A percentile compares a stretch with the other conserved stretches of the same genome.
These are phyloP conservation scores for Termitomyces sp. DNA, from an alignment of 768 basidiomycete species.

Conservation along the genomic window DNA sequence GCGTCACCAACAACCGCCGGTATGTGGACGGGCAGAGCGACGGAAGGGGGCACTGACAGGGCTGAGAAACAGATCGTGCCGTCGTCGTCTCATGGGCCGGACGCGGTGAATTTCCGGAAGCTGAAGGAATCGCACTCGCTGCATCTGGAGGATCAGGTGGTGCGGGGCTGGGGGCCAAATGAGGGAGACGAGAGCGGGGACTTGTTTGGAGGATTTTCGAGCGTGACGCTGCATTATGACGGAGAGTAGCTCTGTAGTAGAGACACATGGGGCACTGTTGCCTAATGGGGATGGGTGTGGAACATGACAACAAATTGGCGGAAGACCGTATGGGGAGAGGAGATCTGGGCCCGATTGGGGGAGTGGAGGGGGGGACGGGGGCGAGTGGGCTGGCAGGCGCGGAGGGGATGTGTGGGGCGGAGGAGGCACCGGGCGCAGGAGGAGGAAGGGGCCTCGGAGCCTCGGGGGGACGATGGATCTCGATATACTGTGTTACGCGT, in stretches of 20 bases:
- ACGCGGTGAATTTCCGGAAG: constrained; percentile 86
- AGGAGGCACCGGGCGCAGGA: neutral
- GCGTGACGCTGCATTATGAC: constrained; percentile 84
- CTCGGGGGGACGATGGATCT: constrained; percentile 27
- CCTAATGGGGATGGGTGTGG: constrained; percentile 19
- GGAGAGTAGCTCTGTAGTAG: constrained; percentile 32
- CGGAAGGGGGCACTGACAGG: constrained; percentile 15
- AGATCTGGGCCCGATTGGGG: constrained; percentile 24
- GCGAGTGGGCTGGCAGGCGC: neutral
- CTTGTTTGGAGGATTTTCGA: constrained; percentile 84
- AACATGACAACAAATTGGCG: constrained; percentile 20
- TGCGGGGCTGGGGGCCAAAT: constrained; percentile 17
- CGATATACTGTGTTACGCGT: constrained; percentile 18
- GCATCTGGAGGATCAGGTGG: constrained; percentile 72
- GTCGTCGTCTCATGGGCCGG: constrained; percentile 67
- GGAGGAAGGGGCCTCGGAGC: constrained; percentile 26
- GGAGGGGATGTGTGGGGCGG: neutral
- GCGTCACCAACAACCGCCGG: constrained; percentile 89
- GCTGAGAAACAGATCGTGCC: constrained; percentile 69
- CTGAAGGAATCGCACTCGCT: constrained; percentile 88
- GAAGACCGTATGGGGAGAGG: constrained; percentile 18
- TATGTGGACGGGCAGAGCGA: constrained; percentile 23
- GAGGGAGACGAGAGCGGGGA: constrained; percentile 45
- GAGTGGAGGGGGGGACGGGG: neutral
- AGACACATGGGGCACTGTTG: constrained; percentile 12